A percentile compares a stretch with the other conserved stretches of the same genome.
These are phyloP conservation scores for Chlamydomonas sp. DNA, from an alignment of 139 green algal genomes.

Conservation along the genomic window DNA sequence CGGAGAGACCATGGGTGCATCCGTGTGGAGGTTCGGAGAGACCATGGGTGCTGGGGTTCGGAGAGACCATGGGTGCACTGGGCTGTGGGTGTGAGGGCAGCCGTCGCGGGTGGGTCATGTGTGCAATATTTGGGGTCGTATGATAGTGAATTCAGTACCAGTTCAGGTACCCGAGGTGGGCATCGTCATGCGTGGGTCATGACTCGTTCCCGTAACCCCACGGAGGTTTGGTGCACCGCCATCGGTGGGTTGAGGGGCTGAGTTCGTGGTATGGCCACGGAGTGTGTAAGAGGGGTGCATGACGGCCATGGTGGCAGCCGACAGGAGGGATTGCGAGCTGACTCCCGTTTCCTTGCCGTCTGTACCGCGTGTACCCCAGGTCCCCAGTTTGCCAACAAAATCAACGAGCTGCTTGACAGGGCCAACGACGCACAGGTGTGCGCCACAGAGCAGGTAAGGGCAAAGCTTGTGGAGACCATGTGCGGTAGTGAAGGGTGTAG, in stretches of 20 bases:
- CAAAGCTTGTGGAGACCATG: neutral
- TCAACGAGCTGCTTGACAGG: slow-evolving; percentile 87
- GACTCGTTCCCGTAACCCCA: no score
- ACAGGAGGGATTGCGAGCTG: no score
- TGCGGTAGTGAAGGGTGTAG: slow-evolving; percentile 3
- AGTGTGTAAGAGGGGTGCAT: no score
- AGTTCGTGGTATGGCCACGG: no score
- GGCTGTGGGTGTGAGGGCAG: no score
- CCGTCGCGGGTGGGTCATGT: slow-evolving; percentile 71
- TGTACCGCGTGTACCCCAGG: slow-evolving; percentile 41
- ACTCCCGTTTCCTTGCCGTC: neutral
- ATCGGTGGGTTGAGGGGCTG: no score
- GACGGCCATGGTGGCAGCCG: neutral
- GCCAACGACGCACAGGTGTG: slow-evolving; percentile 82
- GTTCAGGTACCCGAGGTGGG: slow-evolving; percentile 92
- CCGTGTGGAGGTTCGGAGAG: no score
- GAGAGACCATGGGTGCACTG: no score
- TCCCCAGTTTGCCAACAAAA: slow-evolving; percentile 93
- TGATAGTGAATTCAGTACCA: neutral
- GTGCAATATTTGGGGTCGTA: neutral
- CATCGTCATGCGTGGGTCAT: slow-evolving; percentile 86
- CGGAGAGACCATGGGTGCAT: neutral
- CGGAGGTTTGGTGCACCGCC: no score
- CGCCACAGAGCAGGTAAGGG: slow-evolving; percentile 44
- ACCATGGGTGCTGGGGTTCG: no score